A percentile compares a stretch with the other conserved stretches of the same genome.
Evolutionary conservation across 1,284 basidiomycete genomes (phyloP).

Genomic region (Melampsora larici-populina): DNA sequence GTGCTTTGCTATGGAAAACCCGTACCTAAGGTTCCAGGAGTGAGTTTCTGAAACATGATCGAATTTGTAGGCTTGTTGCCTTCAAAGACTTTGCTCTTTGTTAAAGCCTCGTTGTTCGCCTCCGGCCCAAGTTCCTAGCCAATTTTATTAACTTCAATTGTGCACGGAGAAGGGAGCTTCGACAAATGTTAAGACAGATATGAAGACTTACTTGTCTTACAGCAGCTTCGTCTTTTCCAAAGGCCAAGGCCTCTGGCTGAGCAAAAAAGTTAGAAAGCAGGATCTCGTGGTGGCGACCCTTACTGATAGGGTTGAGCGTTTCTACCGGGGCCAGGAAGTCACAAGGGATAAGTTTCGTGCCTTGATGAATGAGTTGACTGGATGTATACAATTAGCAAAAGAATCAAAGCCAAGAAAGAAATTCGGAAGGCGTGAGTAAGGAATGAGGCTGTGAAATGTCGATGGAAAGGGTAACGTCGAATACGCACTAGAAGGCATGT

Average conservation of each 20-base stretch:
- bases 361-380: slow-evolving; percentile 50
- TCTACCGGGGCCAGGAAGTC: slow-evolving; percentile 95
- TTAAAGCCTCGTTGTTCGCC: slow-evolving; percentile 69
- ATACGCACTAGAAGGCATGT: slow-evolving; percentile 37
- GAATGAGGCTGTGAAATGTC: not conserved
- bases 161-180: not conserved
- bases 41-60: slow-evolving; percentile 88
- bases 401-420: slow-evolving; percentile 70
- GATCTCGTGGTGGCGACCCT: slow-evolving; percentile 82
- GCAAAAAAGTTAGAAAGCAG: slow-evolving; percentile 97
- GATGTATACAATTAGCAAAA: slow-evolving; percentile 71
- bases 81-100: slow-evolving; percentile 97
- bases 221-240: slow-evolving; percentile 90
- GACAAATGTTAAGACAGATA: not conserved
- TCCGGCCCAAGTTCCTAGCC: slow-evolving; percentile 69
- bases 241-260: slow-evolving; percentile 92
- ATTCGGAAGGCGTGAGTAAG: too few relatives aligned
- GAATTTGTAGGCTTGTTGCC: slow-evolving; percentile 97
- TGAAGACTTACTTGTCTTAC: slow-evolving; percentile 59
- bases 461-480: not conserved
- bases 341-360: slow-evolving; percentile 47
- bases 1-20: slow-evolving; percentile 46
- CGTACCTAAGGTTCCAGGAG: slow-evolving; percentile 76
- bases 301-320: slow-evolving; percentile 81
- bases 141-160: not conserved